Percentiles rank a stretch among this genome's conserved stretches.
phyloP scores from a whole-genome alignment of 1,139 yeast genomes.

The Yamadazyma jaroonii region DNA sequence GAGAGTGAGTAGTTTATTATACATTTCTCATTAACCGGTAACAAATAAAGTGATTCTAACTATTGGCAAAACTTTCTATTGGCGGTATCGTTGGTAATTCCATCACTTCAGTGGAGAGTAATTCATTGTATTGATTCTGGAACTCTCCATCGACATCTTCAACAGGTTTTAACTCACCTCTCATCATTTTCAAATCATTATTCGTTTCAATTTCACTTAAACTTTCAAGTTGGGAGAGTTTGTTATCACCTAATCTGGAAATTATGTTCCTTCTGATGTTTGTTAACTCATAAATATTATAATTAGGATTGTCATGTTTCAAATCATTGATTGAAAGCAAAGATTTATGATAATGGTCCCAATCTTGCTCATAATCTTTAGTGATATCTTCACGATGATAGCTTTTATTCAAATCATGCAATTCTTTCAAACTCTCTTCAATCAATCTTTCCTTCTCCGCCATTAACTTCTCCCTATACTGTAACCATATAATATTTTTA shows the following conservation, averaged over 20 bases:
- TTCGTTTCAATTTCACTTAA: slow-evolving; percentile 23
- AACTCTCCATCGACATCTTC: slow-evolving; percentile 6
- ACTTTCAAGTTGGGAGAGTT: slow-evolving; percentile 19
- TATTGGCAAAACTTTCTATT: slow-evolving; percentile 2
- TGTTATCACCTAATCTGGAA: slow-evolving; percentile 6
- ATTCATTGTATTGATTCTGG: slow-evolving; percentile 4
- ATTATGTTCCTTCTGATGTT: slow-evolving; percentile 20
- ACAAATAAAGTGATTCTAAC: not conserved
- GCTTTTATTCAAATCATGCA: slow-evolving; percentile 26
- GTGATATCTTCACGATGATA: slow-evolving; percentile 20
- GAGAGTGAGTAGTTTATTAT: slow-evolving; percentile 40
- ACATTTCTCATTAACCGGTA: not conserved
- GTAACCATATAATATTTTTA: slow-evolving; percentile 33
- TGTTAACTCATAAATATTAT: slow-evolving; percentile 35
- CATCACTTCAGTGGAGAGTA: slow-evolving; percentile 1
- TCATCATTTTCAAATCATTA: slow-evolving; percentile 11
- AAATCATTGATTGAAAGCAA: slow-evolving; percentile 18
- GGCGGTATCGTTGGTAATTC: slow-evolving; percentile 7
- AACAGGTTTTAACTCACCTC: slow-evolving; percentile 4
- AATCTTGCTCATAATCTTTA: slow-evolving; percentile 11
- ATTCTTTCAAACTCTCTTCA: slow-evolving; percentile 21
- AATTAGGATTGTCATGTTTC: slow-evolving; percentile 3
- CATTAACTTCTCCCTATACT: slow-evolving; percentile 24
- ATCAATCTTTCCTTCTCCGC: slow-evolving; percentile 22
- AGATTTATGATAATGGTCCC: slow-evolving; percentile 32